Percentiles rank a stretch among this genome's conserved stretches.
Conservation (phyloP, 306 rosid species). For the Macrotyloma uniflorum region DNA sequence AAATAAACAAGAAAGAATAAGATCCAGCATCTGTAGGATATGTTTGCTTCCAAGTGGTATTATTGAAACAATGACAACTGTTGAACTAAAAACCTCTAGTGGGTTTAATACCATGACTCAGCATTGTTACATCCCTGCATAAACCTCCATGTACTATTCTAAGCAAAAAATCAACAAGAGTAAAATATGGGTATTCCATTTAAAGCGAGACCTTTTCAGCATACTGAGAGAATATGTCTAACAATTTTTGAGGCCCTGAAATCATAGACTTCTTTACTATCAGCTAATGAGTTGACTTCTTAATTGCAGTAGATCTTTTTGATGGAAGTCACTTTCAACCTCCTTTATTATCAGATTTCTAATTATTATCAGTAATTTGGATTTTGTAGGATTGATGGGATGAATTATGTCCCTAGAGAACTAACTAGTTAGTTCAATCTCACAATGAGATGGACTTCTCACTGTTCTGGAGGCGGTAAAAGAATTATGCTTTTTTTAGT, state of each 20-base stretch:
- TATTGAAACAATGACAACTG: conserved; percentile 10
- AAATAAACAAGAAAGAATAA: conserved; percentile 41
- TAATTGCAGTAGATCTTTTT: background rate
- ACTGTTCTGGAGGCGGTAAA: conserved; percentile 22
- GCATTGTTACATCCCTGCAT: background rate
- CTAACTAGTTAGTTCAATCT: conserved; percentile 33
- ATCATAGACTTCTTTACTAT: background rate
- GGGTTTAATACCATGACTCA: background rate
- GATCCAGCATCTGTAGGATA: conserved; percentile 33
- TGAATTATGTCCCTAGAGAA: conserved; percentile 17
- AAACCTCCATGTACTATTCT: background rate
- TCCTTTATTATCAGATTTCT: conserved; percentile 24
- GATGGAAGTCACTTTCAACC: conserved; percentile 45
- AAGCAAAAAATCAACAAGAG: background rate
- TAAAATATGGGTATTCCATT: conserved; percentile 8
- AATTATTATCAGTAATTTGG: conserved; percentile 24
- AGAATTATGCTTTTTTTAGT: conserved; percentile 15
- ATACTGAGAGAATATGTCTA: background rate
- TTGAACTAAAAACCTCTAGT: conserved; percentile 8
- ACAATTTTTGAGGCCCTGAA: conserved; percentile 26
- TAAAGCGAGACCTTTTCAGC: conserved; percentile 1
- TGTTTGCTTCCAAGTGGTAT: conserved; percentile 34
- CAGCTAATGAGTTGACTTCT: conserved; percentile 32
- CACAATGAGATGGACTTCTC: conserved; percentile 43
- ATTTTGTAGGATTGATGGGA: conserved; percentile 6